These are phyloP conservation scores for Butyriboletus loyo DNA, from an alignment of 768 basidiomycete species.

Conservation along the genomic window DNA sequence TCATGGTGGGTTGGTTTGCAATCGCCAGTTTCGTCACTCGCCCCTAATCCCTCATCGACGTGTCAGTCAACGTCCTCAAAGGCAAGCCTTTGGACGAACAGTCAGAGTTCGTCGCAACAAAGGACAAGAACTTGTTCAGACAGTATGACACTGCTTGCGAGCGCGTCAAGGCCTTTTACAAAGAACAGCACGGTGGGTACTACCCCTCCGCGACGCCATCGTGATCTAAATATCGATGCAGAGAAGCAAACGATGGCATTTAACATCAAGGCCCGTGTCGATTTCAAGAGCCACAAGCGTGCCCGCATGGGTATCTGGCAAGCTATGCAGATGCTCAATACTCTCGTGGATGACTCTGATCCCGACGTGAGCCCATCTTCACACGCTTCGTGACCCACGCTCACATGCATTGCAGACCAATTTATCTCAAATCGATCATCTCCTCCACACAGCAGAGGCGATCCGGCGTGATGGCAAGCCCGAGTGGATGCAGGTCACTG, in stretches of 20 bases:
- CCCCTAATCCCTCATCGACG: not conserved
- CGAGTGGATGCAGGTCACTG: constrained; percentile 90
- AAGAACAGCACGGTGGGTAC: constrained; percentile 67
- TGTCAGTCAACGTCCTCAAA: constrained; percentile 66
- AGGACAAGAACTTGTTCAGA: constrained; percentile 67
- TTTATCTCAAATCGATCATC: constrained; percentile 84
- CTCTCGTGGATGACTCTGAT: constrained; percentile 86
- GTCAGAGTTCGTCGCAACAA: constrained; percentile 53
- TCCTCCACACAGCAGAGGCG: constrained; percentile 89
- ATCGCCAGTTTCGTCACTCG: not conserved
- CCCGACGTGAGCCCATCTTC: constrained; percentile 57
- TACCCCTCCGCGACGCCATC: not conserved
- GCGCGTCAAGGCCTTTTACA: constrained; percentile 74
- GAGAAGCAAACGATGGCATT: constrained; percentile 87
- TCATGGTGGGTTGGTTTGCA: constrained; percentile 35
- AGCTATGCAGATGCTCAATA: constrained; percentile 84
- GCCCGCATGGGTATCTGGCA: constrained; percentile 85
- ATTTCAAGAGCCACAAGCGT: constrained; percentile 64
- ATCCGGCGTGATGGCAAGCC: constrained; percentile 83
- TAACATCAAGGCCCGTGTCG: constrained; percentile 74
- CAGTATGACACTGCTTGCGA: constrained; percentile 76
- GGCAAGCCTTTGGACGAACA: constrained; percentile 56
- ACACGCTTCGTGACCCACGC: not conserved
- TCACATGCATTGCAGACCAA: constrained; percentile 47
- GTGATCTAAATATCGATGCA: constrained; percentile 25